Evolutionary conservation across 306 rosid species (phyloP).

Genomic region (Trifolium dubium): DNA sequence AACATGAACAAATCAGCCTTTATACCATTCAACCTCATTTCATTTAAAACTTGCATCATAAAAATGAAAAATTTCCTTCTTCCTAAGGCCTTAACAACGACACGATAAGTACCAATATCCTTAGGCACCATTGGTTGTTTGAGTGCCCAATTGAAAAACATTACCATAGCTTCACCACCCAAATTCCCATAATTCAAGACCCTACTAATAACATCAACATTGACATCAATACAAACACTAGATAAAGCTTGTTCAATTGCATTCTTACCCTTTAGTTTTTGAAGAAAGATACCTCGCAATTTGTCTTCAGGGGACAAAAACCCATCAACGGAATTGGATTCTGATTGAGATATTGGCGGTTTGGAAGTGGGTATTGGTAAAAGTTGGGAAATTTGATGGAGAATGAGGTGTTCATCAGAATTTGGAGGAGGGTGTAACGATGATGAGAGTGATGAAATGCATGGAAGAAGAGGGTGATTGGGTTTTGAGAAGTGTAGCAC

Average conservation of each 20-base stretch:
- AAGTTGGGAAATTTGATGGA: slow-evolving; percentile 58
- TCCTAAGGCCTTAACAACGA: slow-evolving; percentile 76
- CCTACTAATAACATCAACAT: slow-evolving; percentile 49
- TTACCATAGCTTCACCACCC: slow-evolving; percentile 69
- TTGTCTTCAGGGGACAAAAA: slow-evolving; percentile 71
- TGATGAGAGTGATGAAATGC: slow-evolving; percentile 34
- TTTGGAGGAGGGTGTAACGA: slow-evolving; percentile 48
- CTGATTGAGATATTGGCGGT: not conserved
- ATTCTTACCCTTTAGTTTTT: slow-evolving; percentile 67
- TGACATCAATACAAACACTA: slow-evolving; percentile 52
- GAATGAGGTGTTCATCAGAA: slow-evolving; percentile 55
- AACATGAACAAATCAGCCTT: slow-evolving; percentile 55
- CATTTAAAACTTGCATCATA: slow-evolving; percentile 54
- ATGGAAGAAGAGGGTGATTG: slow-evolving; percentile 27
- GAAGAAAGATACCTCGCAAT: slow-evolving; percentile 81
- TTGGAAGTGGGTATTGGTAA: slow-evolving; percentile 42
- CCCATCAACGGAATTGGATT: slow-evolving; percentile 55
- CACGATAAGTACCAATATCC: slow-evolving; percentile 47
- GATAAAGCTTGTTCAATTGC: slow-evolving; percentile 69
- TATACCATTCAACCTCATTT: slow-evolving; percentile 51
- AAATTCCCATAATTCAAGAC: slow-evolving; percentile 70
- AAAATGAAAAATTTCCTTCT: slow-evolving; percentile 68
- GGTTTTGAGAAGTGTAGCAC: slow-evolving; percentile 1
- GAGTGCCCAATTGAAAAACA: slow-evolving; percentile 80
- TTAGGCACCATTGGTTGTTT: slow-evolving; percentile 60